A percentile compares a stretch with the other conserved stretches of the same genome.
These are phyloP conservation scores for Zymoseptoria brevis DNA, from an alignment of 2,329 filamentous ascomycete species.

Conservation along the genomic window DNA sequence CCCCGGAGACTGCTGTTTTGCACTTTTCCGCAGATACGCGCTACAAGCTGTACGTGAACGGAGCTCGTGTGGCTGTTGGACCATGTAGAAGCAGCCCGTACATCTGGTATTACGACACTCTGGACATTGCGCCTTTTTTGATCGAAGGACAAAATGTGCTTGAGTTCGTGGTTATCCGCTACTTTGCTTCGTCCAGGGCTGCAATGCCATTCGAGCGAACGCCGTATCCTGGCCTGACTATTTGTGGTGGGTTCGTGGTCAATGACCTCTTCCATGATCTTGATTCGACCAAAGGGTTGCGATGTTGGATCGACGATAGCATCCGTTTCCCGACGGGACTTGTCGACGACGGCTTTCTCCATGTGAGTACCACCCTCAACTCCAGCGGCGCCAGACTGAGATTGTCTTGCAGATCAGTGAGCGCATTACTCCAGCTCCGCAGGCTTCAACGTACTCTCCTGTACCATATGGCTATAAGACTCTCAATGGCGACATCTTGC, in stretches of 20 bases:
- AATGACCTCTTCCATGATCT: not conserved
- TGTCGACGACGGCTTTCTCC: slow-evolving; percentile 36
- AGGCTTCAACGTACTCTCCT: slow-evolving; percentile 7
- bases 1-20: slow-evolving; percentile 18
- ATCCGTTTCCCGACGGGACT: slow-evolving; percentile 24
- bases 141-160: slow-evolving; percentile 23
- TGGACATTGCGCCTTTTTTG: slow-evolving; percentile 26
- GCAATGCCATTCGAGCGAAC: slow-evolving; percentile 30
- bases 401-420: not conserved
- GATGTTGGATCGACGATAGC: slow-evolving; percentile 19
- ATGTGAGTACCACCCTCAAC: slow-evolving; percentile 23
- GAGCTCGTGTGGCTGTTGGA: slow-evolving; percentile 30
- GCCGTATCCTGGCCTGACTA: slow-evolving; percentile 23
- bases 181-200: slow-evolving; percentile 19
- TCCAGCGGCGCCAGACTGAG: not conserved
- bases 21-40: slow-evolving; percentile 36
- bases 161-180: slow-evolving; percentile 25
- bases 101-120: slow-evolving; percentile 31
- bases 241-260: slow-evolving; percentile 16
- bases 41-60: slow-evolving; percentile 38
- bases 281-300: slow-evolving; percentile 18
- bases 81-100: slow-evolving; percentile 31
- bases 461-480: slow-evolving; percentile 28
- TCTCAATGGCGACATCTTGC: slow-evolving; percentile 33
- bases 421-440: not conserved